Conservation (phyloP, 164 flowering plant genomes). For the Vitis cinerea region DNA sequence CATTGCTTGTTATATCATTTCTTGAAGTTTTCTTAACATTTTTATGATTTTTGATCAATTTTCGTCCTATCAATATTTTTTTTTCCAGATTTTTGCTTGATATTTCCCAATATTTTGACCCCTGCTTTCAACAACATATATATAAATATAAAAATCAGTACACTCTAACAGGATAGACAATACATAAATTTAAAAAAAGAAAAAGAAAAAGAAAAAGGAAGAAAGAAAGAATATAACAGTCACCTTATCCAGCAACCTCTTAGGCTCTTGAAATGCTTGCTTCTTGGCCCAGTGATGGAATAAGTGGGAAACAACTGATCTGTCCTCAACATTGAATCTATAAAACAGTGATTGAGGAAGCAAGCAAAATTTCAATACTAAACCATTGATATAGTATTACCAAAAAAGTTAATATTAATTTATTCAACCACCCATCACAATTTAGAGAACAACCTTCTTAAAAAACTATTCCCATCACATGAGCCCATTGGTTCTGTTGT, state of each 20-base stretch:
- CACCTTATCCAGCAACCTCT: conserved; percentile 91
- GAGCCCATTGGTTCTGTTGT: conserved; percentile 20
- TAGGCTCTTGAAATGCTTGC: conserved; percentile 85
- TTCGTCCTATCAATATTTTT: too few relatives aligned
- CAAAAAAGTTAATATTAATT: not conserved
- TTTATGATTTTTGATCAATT: too few relatives aligned
- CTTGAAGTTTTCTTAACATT: too few relatives aligned
- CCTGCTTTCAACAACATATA: too few relatives aligned
- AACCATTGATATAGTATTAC: not conserved
- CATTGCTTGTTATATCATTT: too few relatives aligned
- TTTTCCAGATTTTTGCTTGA: too few relatives aligned
- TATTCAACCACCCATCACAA: not conserved
- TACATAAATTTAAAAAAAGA: too few relatives aligned
- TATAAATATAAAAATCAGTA: too few relatives aligned
- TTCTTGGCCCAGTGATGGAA: conserved; percentile 96
- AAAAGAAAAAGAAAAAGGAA: not conserved
- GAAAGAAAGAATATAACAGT: not conserved
- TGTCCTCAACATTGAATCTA: conserved; percentile 71
- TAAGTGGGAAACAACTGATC: conserved; percentile 71
- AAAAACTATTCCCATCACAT: conserved; percentile 49
- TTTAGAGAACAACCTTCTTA: conserved; percentile 54
- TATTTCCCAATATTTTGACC: too few relatives aligned
- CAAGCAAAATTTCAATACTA: not conserved
- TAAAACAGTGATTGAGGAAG: conserved; percentile 3
- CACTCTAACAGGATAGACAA: too few relatives aligned